These are phyloP conservation scores for Globisporangium nagaii DNA, from an alignment of 352 stramenopile genomes.

Conservation along the genomic window DNA sequence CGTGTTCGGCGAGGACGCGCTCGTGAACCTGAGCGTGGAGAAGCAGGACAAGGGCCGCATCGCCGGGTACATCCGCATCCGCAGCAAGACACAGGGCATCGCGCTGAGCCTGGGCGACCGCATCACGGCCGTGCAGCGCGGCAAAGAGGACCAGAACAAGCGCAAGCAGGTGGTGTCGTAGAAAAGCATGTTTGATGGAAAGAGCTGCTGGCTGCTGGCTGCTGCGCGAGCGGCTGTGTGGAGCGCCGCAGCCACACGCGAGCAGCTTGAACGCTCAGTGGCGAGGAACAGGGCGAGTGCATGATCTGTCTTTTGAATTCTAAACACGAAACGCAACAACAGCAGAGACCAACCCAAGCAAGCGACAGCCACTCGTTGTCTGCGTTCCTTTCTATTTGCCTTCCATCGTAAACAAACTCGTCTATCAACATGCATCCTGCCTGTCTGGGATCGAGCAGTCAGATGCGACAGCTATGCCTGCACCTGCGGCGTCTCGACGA, in stretches of 20 bases:
- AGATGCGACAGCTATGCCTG: too few species aligned
- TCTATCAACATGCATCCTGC: neutral
- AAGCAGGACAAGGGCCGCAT: constrained; percentile 98
- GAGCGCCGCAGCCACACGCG: too few species aligned
- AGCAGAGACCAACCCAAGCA: too few species aligned
- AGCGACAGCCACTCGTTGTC: too few species aligned
- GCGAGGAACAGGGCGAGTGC: too few species aligned
- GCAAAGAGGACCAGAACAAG: constrained; percentile 82
- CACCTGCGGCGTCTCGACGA: constrained; percentile 35
- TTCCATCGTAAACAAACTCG: neutral
- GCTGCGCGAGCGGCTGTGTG: too few species aligned
- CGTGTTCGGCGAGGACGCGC: constrained; percentile 96
- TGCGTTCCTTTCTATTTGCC: neutral
- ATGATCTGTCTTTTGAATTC: too few species aligned
- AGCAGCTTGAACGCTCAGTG: too few species aligned
- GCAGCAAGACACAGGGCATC: constrained; percentile 99
- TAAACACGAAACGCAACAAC: too few species aligned
- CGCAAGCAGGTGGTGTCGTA: constrained; percentile 76
- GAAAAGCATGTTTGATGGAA: constrained; percentile 6
- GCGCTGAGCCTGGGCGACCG: constrained; percentile 98
- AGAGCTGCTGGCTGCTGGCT: neutral
- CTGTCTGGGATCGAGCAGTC: neutral
- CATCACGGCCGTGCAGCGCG: constrained; percentile 96
- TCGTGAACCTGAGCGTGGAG: constrained; percentile 99
- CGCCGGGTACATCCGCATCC: constrained; percentile 98